A percentile compares a stretch with the other conserved stretches of the same genome.
Conservation (phyloP, 169 alveolate species). For the Eimeria maxima region DNA sequence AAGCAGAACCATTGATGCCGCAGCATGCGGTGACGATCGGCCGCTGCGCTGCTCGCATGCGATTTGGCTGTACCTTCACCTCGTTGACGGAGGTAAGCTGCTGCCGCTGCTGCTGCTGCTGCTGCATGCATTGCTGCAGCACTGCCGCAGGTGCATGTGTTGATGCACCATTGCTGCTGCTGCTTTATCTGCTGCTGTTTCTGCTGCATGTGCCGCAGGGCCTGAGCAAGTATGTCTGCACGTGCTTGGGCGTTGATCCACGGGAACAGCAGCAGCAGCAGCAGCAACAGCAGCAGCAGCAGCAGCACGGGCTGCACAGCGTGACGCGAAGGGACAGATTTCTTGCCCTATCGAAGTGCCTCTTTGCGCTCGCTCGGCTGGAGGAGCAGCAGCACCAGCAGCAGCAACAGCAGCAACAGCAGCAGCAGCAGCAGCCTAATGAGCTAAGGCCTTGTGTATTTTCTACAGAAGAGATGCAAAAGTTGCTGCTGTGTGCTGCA, state of each 20-base stretch:
- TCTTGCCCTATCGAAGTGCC: constrained; percentile 32
- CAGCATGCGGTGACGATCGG: constrained; percentile 31
- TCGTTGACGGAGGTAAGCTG: constrained; percentile 26
- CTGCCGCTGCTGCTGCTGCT: not conserved
- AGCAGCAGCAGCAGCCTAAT: not conserved
- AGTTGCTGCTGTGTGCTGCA: constrained; percentile 9
- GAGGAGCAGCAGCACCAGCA: constrained; percentile 24
- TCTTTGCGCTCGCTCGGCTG: constrained; percentile 35
- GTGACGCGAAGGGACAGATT: not conserved
- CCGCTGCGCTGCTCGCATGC: constrained; percentile 74
- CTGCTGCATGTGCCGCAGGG: not conserved
- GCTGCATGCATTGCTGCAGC: not conserved
- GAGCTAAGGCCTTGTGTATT: not conserved
- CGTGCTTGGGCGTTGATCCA: not conserved
- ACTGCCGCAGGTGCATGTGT: not conserved
- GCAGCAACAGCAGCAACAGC: constrained; percentile 28
- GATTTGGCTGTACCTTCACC: constrained; percentile 49
- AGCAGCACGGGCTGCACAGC: constrained; percentile 61
- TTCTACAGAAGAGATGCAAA: not conserved
- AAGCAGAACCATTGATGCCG: not conserved
- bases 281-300: constrained; percentile 9
- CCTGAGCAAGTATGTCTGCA: constrained; percentile 8
- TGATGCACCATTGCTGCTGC: not conserved
- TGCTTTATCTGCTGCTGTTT: not conserved
- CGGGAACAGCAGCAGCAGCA: constrained; percentile 57